Base-by-base conservation (phyloP, 2,329 filamentous ascomycete species). In the Arthrobotrys sinensis region DNA sequence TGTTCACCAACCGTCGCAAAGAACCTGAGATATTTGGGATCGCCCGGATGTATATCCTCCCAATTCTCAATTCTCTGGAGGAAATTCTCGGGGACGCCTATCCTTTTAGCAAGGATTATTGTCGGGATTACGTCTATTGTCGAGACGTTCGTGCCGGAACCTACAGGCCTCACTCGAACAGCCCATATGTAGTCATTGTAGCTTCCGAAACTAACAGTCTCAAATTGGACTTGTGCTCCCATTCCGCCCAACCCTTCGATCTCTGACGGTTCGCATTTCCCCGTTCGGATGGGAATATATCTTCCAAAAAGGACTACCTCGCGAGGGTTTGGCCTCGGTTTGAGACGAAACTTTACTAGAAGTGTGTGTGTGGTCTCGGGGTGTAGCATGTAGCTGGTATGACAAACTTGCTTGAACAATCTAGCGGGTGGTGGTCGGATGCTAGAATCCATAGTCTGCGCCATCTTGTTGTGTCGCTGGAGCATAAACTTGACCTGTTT, bases 181-280 rank as follows among this genome's bases (percentile, higher is more conserved):
- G 95, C 96, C 94, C 95, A 99, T 45, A 98, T 88, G 81, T 89
- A 91, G 83, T 94, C 91, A 77, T 97, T 92, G 80, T 89, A 90
- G 80, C 88, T 90, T 0, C 90, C 93, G 4, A 91, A 90, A 43
- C 91, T 93, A 0, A 90, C 92, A 3, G 97, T 91, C 83, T 93
- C 90, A 93, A 95, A 99, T 46, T 86, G 90, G 85, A 96, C 88
- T 84, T 91, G 95, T 81, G 89, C 90, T 38, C 94, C 93, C 82
- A 97, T 90, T 32, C 95, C 95, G 48, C 96, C 96, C 10, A 72
- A 16, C 11, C 8, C 11, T 48, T 78, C 67, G 96, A 91, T 84
- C 93, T 96, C 65, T 92, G 89, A 36, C 97, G 86, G 21, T 96
- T 91, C 80, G 88, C 89, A 78, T 57, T 72, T 78, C 5, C 67